A percentile compares a stretch with the other conserved stretches of the same genome.
phyloP scores from a whole-genome alignment of 176 grass and related monocot species.

The Lolium multiflorum region DNA sequence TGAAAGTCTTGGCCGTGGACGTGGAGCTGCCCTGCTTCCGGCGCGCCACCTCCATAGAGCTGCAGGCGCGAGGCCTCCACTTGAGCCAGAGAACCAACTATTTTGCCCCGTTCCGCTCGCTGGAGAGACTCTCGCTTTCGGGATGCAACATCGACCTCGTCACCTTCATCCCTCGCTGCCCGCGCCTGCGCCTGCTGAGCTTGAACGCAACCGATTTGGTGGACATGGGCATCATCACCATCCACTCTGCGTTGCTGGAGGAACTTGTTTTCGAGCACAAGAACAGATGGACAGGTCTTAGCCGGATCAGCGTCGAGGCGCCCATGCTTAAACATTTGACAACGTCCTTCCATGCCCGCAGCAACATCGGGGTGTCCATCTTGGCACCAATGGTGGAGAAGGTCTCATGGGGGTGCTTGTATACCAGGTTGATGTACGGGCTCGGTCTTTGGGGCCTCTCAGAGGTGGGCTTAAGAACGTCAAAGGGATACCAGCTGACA shows the following conservation, averaged over 20 bases:
- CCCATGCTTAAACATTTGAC: background rate
- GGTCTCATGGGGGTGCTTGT: background rate
- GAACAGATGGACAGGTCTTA: background rate
- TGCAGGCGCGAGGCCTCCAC: background rate
- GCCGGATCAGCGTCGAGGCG: background rate
- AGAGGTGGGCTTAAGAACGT: too few species aligned
- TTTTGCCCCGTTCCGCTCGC: background rate
- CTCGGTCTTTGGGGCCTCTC: too few species aligned
- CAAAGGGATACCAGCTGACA: too few species aligned
- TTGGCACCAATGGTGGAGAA: background rate
- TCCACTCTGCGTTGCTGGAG: background rate
- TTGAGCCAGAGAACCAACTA: background rate
- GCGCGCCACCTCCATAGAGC: slow-evolving; percentile 10
- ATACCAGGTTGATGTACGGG: too few species aligned
- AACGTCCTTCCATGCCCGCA: background rate
- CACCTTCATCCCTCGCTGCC: background rate
- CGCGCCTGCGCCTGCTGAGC: background rate
- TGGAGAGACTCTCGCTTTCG: background rate
- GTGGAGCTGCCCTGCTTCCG: background rate
- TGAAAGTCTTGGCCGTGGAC: background rate
- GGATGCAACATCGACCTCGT: slow-evolving; percentile 8
- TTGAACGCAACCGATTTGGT: background rate
- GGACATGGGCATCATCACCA: background rate
- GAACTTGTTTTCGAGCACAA: background rate
- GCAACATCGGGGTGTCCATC: too few species aligned